A percentile compares a stretch with the other conserved stretches of the same genome.
Evolutionary conservation across 192 early-diverging fungal genomes (phyloP).

Genomic region (Paraglomus occultum): DNA sequence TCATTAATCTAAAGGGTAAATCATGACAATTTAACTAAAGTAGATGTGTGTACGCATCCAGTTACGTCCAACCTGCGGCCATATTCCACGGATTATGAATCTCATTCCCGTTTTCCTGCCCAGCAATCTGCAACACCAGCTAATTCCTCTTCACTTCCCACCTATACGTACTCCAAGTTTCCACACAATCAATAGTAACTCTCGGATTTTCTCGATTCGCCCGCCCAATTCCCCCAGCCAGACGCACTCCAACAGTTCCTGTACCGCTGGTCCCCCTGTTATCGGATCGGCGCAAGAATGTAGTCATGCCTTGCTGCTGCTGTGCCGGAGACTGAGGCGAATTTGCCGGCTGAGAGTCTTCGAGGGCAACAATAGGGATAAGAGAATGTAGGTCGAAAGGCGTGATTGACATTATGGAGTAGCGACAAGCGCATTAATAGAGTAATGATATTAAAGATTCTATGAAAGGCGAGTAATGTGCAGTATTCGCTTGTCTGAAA

Average conservation of each 20-base stretch:
- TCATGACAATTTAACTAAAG: neutral
- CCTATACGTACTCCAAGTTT: conserved; percentile 44
- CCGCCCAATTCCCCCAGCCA: conserved; percentile 39
- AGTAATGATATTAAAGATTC: too few species aligned
- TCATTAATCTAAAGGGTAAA: neutral
- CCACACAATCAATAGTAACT: conserved; percentile 44
- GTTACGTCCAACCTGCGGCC: neutral
- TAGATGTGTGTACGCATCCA: neutral
- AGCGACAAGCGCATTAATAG: too few species aligned
- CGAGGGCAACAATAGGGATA: conserved; percentile 37
- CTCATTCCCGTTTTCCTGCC: neutral
- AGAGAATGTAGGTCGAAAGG: conserved; percentile 54
- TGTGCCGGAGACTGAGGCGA: conserved; percentile 30
- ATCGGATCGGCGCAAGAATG: conserved; percentile 21
- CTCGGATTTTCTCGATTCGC: conserved; percentile 27
- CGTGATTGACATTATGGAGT: conserved; percentile 30
- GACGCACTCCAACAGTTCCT: conserved; percentile 24
- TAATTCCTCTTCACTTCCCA: neutral
- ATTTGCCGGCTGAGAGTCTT: conserved; percentile 36
- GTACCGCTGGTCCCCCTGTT: conserved; percentile 20
- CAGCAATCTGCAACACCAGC: neutral
- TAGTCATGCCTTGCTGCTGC: conserved; percentile 11
- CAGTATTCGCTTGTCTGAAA: too few species aligned
- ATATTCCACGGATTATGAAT: conserved; percentile 2
- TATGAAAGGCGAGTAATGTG: too few species aligned